These are phyloP conservation scores for Malassezia cuniculi DNA, from an alignment of 1,284 basidiomycete genomes.

Conservation along the genomic window DNA sequence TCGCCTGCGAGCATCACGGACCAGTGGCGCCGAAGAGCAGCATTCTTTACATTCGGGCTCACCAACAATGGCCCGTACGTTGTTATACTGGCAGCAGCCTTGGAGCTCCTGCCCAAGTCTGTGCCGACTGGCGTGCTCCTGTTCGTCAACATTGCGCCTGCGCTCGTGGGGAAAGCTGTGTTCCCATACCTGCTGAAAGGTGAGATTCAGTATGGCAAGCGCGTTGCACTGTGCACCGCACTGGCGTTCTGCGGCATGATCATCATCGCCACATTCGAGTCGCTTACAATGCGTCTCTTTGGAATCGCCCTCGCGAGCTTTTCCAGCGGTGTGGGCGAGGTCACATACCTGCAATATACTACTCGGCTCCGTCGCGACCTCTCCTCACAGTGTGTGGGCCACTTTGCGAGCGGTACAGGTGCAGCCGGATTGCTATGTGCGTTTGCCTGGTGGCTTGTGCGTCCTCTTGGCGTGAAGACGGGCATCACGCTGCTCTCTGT, in stretches of 20 bases:
- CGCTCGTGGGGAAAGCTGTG: conserved; percentile 60
- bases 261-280: conserved; percentile 64
- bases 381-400: conserved; percentile 21
- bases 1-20: too few species aligned
- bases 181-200: conserved; percentile 62
- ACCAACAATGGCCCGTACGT: conserved; percentile 56
- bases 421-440: conserved; percentile 86
- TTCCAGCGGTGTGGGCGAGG: conserved; percentile 81
- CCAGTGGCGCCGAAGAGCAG: conserved; percentile 18
- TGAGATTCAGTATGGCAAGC: conserved; percentile 22
- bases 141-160: conserved; percentile 51
- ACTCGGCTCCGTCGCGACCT: conserved; percentile 51
- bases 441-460: conserved; percentile 82
- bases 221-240: conserved; percentile 46
- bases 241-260: conserved; percentile 40
- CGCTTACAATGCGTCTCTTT: conserved; percentile 59
- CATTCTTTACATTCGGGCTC: conserved; percentile 45
- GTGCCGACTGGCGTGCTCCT: conserved; percentile 64
- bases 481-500: conserved; percentile 55
- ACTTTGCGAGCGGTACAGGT: conserved; percentile 63
- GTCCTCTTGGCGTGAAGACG: conserved; percentile 65
- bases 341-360: conserved; percentile 85
- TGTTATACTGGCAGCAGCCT: conserved; percentile 84
- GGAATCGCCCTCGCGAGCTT: conserved; percentile 84
- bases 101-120: conserved; percentile 70